Percentiles rank a stretch among this genome's conserved stretches.
phyloP scores from a whole-genome alignment of 1,139 yeast genomes.

The Torulaspora globosa region DNA sequence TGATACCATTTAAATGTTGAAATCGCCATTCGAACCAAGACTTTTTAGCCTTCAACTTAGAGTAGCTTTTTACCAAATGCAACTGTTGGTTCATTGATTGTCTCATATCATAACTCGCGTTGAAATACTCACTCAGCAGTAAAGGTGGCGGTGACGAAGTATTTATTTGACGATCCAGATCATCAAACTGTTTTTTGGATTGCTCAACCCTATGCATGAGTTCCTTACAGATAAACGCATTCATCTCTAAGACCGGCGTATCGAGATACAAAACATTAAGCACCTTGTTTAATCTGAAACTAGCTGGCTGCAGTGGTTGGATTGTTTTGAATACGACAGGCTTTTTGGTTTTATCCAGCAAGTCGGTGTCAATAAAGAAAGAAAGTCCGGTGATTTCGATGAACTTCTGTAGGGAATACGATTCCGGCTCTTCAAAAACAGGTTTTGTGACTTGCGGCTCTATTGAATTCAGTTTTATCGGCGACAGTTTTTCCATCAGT shows the following conservation, averaged over 20 bases:
- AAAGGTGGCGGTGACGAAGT: slow-evolving; percentile 24
- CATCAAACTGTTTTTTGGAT: slow-evolving; percentile 47
- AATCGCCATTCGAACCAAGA: slow-evolving; percentile 37
- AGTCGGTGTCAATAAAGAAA: slow-evolving; percentile 39
- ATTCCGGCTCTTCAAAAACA: background rate
- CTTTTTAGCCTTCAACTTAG: slow-evolving; percentile 31
- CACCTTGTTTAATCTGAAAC: slow-evolving; percentile 14
- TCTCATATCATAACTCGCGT: slow-evolving; percentile 17
- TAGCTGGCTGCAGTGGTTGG: slow-evolving; percentile 9
- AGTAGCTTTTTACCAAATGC: slow-evolving; percentile 24
- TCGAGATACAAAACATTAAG: slow-evolving; percentile 32
- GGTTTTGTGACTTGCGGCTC: slow-evolving; percentile 4
- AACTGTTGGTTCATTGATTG: slow-evolving; percentile 23
- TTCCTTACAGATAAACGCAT: slow-evolving; percentile 53
- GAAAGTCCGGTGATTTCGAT: slow-evolving; percentile 47
- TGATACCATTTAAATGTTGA: slow-evolving; percentile 33
- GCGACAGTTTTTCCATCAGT: slow-evolving; percentile 34
- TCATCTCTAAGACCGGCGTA: slow-evolving; percentile 45
- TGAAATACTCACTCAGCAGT: slow-evolving; percentile 26
- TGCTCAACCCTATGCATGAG: slow-evolving; percentile 48
- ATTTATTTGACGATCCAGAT: slow-evolving; percentile 44
- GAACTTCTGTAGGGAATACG: slow-evolving; percentile 34
- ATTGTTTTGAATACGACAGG: slow-evolving; percentile 6
- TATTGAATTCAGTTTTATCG: slow-evolving; percentile 25
- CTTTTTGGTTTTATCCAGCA: slow-evolving; percentile 6